Percentiles rank a stretch among this genome's conserved stretches.
These are phyloP conservation scores for Kuraishia hungarica DNA, from an alignment of 805 yeast species.

Conservation along the genomic window DNA sequence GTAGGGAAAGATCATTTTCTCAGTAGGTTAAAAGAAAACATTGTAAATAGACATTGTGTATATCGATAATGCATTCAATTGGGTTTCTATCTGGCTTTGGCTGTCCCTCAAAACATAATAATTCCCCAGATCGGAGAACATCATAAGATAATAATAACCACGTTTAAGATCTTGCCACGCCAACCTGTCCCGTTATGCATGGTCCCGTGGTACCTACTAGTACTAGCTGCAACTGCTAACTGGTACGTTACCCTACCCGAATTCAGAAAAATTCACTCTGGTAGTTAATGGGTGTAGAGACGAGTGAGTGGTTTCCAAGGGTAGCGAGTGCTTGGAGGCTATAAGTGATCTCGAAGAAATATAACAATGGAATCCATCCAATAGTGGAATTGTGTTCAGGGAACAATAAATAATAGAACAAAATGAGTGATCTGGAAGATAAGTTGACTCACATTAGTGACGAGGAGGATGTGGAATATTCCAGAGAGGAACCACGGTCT, in stretches of 20 bases:
- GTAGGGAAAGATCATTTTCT: not conserved
- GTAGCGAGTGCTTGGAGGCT: not conserved
- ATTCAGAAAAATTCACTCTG: not conserved
- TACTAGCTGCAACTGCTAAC: not conserved
- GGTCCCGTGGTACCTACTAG: not conserved
- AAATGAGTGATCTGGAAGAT: not conserved
- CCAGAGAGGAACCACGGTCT: not conserved
- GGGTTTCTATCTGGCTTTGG: too few relatives aligned
- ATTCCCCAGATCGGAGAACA: too few relatives aligned
- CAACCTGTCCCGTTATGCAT: too few relatives aligned
- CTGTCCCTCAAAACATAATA: too few relatives aligned
- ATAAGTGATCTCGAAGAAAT: not conserved
- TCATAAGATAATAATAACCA: too few relatives aligned
- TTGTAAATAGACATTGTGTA: not conserved
- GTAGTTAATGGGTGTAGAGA: not conserved
- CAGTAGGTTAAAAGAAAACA: not conserved
- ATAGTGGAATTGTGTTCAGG: not conserved
- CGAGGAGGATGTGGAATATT: not conserved
- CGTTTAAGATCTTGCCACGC: too few relatives aligned
- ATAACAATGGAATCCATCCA: not conserved
- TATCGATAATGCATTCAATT: too few relatives aligned
- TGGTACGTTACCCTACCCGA: not conserved
- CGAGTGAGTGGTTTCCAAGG: not conserved
- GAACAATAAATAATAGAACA: not conserved
- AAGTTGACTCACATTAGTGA: not conserved